Evolutionary conservation across 2,329 filamentous ascomycete species (phyloP).

Genomic region (Xylariaceae sp.): DNA sequence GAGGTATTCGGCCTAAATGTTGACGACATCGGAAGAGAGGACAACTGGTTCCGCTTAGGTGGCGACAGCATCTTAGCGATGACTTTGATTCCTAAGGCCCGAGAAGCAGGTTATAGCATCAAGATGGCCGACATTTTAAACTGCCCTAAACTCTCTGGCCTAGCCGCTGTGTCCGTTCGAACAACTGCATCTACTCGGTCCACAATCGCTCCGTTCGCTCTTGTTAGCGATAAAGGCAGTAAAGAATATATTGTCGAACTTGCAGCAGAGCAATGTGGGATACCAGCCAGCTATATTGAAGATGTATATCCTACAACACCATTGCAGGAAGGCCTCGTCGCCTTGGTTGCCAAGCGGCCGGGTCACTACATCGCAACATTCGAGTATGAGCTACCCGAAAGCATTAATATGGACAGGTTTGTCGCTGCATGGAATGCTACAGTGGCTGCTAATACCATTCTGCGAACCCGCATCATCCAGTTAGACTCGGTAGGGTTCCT

Average conservation of each 20-base stretch:
- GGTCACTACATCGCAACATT: not conserved
- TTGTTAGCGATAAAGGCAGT: not conserved
- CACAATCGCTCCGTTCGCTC: not conserved
- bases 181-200: not conserved
- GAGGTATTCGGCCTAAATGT: not conserved
- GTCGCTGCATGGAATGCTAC: constrained; percentile 1
- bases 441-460: not conserved
- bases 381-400: not conserved
- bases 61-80: not conserved
- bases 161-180: not conserved
- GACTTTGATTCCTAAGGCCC: not conserved
- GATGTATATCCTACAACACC: constrained; percentile 10
- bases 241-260: not conserved
- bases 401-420: not conserved
- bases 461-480: constrained; percentile 16
- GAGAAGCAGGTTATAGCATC: not conserved
- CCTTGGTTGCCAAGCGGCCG: not conserved
- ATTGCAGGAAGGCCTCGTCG: constrained; percentile 12
- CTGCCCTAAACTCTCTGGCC: not conserved
- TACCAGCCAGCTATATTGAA: not conserved
- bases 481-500: not conserved
- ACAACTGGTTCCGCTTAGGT: not conserved
- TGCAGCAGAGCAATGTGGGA: constrained; percentile 1
- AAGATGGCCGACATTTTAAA: not conserved
- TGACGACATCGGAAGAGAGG: not conserved